phyloP scores from a whole-genome alignment of 495 filamentous ascomycete species.

The Aspergillus cristatus region DNA sequence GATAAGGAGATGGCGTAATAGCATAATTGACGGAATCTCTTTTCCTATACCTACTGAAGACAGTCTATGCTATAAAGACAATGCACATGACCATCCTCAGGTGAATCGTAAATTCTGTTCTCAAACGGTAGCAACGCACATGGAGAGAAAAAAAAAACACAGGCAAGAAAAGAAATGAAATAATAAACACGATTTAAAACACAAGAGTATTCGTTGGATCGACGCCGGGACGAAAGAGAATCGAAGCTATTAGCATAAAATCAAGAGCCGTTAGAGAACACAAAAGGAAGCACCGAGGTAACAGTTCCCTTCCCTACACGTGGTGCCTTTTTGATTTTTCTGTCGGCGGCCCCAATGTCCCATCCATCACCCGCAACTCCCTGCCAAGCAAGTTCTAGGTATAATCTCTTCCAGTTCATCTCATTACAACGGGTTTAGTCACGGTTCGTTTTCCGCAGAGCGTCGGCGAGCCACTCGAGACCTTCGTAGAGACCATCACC shows the following conservation, averaged over 20 bases:
- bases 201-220: conserved; percentile 18
- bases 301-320: conserved; percentile 21
- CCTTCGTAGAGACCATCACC: conserved; percentile 99
- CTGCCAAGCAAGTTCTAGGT: conserved; percentile 33
- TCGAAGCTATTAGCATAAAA: conserved; percentile 40
- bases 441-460: conserved; percentile 84
- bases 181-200: conserved; percentile 12
- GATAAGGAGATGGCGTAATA: conserved; percentile 1
- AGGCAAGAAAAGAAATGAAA: neutral
- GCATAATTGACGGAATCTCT: no score
- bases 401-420: conserved; percentile 33
- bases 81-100: neutral
- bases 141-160: conserved; percentile 1
- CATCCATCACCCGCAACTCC: conserved; percentile 35
- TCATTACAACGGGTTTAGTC: conserved; percentile 49
- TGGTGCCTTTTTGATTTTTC: conserved; percentile 13
- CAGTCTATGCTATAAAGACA: no score
- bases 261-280: conserved; percentile 31
- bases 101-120: conserved; percentile 1
- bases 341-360: conserved; percentile 22
- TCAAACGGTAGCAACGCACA: neutral
- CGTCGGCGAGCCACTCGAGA: conserved; percentile 97
- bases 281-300: conserved; percentile 32
- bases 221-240: conserved; percentile 32
- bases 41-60: no score